Conservation (phyloP, 2,329 filamentous ascomycete genomes). For the Hypoxylon sp. region DNA sequence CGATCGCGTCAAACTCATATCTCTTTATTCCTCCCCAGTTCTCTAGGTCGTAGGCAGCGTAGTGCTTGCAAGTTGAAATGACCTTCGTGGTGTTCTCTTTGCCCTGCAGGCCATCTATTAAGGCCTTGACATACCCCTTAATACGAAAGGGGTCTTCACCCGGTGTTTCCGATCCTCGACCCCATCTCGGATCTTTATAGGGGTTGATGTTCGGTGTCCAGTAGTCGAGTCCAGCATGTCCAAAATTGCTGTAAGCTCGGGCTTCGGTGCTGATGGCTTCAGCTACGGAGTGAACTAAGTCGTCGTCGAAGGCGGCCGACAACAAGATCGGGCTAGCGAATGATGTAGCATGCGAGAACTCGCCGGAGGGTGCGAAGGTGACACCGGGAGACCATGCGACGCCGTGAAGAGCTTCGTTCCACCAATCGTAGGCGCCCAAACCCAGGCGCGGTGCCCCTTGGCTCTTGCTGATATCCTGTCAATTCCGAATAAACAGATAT, state of each 20-base stretch:
- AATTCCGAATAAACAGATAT: constrained; percentile 17
- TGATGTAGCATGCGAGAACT: constrained; percentile 52
- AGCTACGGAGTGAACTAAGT: constrained; percentile 48
- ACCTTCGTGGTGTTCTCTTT: constrained; percentile 54
- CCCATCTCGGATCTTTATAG: constrained; percentile 50
- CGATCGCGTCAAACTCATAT: constrained; percentile 68
- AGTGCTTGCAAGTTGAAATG: constrained; percentile 72
- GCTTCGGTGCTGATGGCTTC: constrained; percentile 51
- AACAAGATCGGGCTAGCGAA: constrained; percentile 53
- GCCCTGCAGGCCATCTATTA: constrained; percentile 67
- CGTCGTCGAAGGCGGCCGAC: constrained; percentile 53
- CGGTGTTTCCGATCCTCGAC: constrained; percentile 50
- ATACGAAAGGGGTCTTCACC: constrained; percentile 58
- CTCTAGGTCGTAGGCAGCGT: constrained; percentile 69
- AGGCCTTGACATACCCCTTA: constrained; percentile 63
- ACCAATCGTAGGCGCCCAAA: constrained; percentile 71
- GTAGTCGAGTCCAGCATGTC: constrained; percentile 49
- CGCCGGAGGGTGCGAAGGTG: constrained; percentile 41
- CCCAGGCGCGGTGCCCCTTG: constrained; percentile 68
- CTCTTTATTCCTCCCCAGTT: constrained; percentile 58
- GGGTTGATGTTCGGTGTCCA: constrained; percentile 52
- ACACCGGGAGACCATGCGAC: constrained; percentile 66
- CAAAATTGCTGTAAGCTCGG: constrained; percentile 52
- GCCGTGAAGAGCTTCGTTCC: constrained; percentile 74
- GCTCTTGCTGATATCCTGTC: constrained; percentile 48